phyloP scores from a whole-genome alignment of 306 rosid species.

The Gynostemma pentaphyllum region DNA sequence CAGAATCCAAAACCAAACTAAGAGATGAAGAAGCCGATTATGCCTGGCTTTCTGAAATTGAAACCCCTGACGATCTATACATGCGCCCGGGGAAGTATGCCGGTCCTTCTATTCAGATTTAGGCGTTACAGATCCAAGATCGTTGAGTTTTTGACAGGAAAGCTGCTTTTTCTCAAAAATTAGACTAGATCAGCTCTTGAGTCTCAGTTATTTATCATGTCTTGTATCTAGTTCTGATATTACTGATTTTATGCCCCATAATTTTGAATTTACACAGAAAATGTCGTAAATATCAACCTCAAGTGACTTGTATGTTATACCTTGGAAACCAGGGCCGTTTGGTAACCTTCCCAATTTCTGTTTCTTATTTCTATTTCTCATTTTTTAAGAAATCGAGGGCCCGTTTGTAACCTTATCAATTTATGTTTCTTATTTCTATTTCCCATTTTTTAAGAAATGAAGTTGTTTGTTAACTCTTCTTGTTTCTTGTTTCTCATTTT shows the following conservation, averaged over 20 bases:
- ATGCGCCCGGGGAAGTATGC: constrained; percentile 66
- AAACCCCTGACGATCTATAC: constrained; percentile 50
- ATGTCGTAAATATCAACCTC: background rate
- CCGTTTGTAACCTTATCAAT: too few relatives aligned
- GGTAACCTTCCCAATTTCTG: too few relatives aligned
- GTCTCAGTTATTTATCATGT: background rate
- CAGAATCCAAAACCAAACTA: constrained; percentile 24
- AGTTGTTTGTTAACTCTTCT: too few relatives aligned
- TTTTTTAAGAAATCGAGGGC: too few relatives aligned
- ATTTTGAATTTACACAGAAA: background rate
- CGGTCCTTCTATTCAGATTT: constrained; percentile 58
- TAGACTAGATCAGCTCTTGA: background rate
- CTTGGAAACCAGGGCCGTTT: constrained; percentile 2
- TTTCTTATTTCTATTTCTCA: too few relatives aligned
- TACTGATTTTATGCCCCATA: background rate
- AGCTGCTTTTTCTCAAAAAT: background rate
- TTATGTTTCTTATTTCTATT: too few relatives aligned
- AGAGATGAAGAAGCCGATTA: constrained; percentile 41
- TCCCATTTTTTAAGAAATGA: too few relatives aligned
- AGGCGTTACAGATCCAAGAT: constrained; percentile 11
- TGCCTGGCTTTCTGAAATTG: constrained; percentile 81
- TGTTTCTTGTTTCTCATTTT: too few relatives aligned
- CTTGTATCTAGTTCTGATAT: background rate
- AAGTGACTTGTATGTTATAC: background rate
- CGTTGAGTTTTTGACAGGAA: background rate